Percentiles rank a stretch among this genome's conserved stretches.
These are phyloP conservation scores for Plasmodium gonderi DNA, from an alignment of 169 alveolate genomes.

Conservation along the genomic window DNA sequence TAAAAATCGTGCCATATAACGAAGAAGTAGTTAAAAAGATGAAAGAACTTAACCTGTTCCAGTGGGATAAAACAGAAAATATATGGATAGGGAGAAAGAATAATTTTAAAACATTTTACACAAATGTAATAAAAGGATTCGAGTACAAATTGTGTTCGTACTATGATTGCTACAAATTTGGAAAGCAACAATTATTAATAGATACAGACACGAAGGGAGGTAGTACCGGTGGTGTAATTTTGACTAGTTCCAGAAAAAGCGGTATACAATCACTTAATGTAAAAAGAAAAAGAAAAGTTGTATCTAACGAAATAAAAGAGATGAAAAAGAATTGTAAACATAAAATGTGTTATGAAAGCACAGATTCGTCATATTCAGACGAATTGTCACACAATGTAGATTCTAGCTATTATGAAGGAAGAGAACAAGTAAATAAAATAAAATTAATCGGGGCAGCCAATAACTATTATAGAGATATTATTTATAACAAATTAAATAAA, in stretches of 20 bases:
- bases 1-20: slow-evolving; percentile 50
- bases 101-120: slow-evolving; percentile 40
- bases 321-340: neutral
- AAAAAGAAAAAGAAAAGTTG: slow-evolving; percentile 24
- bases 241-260: neutral
- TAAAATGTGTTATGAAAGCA: slow-evolving; percentile 22
- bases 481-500: slow-evolving; percentile 42
- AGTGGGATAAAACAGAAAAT: slow-evolving; percentile 54
- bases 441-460: slow-evolving; percentile 65
- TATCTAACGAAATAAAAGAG: neutral
- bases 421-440: slow-evolving; percentile 58
- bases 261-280: neutral
- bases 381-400: slow-evolving; percentile 52
- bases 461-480: slow-evolving; percentile 57
- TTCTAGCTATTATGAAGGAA: slow-evolving; percentile 70
- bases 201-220: neutral
- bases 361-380: slow-evolving; percentile 55
- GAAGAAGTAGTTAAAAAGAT: slow-evolving; percentile 40
- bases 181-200: slow-evolving; percentile 7
- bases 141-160: slow-evolving; percentile 49
- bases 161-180: slow-evolving; percentile 38
- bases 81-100: slow-evolving; percentile 30
- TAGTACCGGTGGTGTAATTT: neutral
- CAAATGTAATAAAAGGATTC: slow-evolving; percentile 15
- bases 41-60: slow-evolving; percentile 34